Conservation (phyloP, 2,329 filamentous ascomycete species). For the Peltaster fructicola region DNA sequence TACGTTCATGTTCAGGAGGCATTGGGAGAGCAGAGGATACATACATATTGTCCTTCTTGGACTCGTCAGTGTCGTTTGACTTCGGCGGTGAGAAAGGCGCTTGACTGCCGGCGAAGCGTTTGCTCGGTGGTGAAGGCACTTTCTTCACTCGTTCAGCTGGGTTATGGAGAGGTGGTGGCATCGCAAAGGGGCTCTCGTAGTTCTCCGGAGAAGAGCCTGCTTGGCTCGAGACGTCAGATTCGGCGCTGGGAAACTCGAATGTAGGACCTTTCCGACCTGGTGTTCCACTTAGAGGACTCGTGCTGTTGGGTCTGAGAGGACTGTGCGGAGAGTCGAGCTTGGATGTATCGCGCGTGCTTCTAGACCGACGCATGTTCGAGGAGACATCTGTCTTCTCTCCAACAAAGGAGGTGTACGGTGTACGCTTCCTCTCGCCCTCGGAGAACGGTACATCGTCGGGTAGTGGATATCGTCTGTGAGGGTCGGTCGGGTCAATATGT, state of each 20-base stretch:
- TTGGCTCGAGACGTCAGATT: no score
- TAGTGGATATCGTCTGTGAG: slow-evolving; percentile 15
- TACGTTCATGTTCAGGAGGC: slow-evolving; percentile 20
- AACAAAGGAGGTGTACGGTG: slow-evolving; percentile 34
- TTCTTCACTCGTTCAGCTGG: slow-evolving; percentile 17
- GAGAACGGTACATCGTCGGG: slow-evolving; percentile 24
- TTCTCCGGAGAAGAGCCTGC: no score
- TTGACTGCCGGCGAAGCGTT: slow-evolving; percentile 11
- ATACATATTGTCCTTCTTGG: no score
- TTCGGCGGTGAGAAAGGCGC: slow-evolving; percentile 4
- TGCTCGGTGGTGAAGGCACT: slow-evolving; percentile 15
- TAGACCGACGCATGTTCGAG: slow-evolving; percentile 32
- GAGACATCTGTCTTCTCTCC: slow-evolving; percentile 41
- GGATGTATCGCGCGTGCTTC: slow-evolving; percentile 31
- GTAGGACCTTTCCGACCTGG: slow-evolving; percentile 2
- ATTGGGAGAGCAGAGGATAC: no score
- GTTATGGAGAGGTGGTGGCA: slow-evolving; percentile 3
- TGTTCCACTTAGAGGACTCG: slow-evolving; percentile 9
- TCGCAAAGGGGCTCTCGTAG: no score
- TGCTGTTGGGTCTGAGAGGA: slow-evolving; percentile 9
- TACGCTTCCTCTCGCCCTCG: slow-evolving; percentile 32
- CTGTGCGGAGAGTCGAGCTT: slow-evolving; percentile 10
- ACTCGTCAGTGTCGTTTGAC: slow-evolving; percentile 7
- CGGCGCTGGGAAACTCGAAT: slow-evolving; percentile 1
- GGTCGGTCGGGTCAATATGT: slow-evolving; percentile 19